Evolutionary conservation across 129 eudicot genomes (phyloP).

Genomic region (Ambrosia artemisiifolia): DNA sequence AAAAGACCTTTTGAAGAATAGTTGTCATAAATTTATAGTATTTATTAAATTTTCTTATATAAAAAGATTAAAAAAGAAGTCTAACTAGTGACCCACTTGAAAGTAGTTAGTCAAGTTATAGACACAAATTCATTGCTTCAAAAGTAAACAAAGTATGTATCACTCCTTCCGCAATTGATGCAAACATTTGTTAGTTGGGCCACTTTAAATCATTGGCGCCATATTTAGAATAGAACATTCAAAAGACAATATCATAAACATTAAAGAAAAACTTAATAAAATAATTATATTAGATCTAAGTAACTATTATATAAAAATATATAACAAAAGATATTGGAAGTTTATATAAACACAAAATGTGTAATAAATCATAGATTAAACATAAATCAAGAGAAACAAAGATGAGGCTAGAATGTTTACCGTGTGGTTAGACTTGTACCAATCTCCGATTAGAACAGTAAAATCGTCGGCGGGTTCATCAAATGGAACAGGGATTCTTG

Average conservation of each 20-base stretch:
- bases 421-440: conserved; percentile 82
- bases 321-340: not conserved
- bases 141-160: conserved; percentile 19
- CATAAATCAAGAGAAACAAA: not conserved
- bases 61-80: not conserved
- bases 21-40: too few relatives aligned
- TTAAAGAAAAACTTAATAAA: not conserved
- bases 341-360: not conserved
- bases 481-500: conserved; percentile 81
- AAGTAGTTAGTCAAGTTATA: conserved; percentile 10
- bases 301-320: too few relatives aligned
- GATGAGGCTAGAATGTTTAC: conserved; percentile 31
- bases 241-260: not conserved
- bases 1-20: too few relatives aligned
- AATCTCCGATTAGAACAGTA: conserved; percentile 81
- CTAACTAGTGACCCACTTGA: conserved; percentile 27
- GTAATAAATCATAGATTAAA: not conserved
- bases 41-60: not conserved
- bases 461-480: conserved; percentile 63
- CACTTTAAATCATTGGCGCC: conserved; percentile 20
- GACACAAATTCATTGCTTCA: conserved; percentile 34
- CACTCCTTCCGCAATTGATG: conserved; percentile 29
- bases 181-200: conserved; percentile 2
- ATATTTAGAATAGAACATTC: conserved; percentile 16
- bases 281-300: too few relatives aligned